These are phyloP conservation scores for Guadua angustifolia DNA, from an alignment of 176 grass and related monocot genomes.

Conservation along the genomic window DNA sequence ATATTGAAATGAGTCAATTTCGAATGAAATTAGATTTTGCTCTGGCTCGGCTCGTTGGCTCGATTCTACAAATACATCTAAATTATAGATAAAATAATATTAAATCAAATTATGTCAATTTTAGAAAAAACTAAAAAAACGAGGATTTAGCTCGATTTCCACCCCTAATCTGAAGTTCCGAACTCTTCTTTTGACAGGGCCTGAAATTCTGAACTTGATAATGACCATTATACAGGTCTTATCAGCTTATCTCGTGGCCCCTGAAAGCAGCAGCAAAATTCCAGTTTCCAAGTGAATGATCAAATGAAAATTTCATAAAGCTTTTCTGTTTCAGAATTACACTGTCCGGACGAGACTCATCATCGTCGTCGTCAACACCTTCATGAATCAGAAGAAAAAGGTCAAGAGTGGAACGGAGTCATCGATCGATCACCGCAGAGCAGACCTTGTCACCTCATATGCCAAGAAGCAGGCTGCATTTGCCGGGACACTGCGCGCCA, in stretches of 20 bases:
- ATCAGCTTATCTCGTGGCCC: neutral
- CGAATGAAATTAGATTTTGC: too few relatives aligned
- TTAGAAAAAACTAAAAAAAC: too few relatives aligned
- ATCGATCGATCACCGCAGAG: slow-evolving; percentile 47
- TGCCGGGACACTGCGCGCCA: slow-evolving; percentile 79
- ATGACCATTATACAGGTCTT: neutral
- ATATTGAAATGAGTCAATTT: too few relatives aligned
- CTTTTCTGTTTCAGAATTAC: neutral
- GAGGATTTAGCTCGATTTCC: too few relatives aligned
- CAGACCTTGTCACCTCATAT: slow-evolving; percentile 69
- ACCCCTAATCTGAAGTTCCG: neutral
- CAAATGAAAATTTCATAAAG: neutral
- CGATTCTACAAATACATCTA: too few relatives aligned
- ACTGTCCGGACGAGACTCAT: neutral
- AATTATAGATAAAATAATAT: too few relatives aligned
- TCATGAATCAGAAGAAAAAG: neutral
- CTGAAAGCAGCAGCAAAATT: neutral
- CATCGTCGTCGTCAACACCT: neutral
- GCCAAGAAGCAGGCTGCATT: slow-evolving; percentile 84
- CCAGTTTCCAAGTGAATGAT: neutral
- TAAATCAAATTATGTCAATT: too few relatives aligned
- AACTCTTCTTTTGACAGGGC: too few relatives aligned
- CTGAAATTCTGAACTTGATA: neutral
- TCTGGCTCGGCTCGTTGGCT: too few relatives aligned
- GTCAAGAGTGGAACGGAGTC: neutral